Evolutionary conservation across 2,329 filamentous ascomycete genomes (phyloP), one percentile per base, ranked within the genome.

Genomic region (Stagonosporopsis rhizophila): DNA sequence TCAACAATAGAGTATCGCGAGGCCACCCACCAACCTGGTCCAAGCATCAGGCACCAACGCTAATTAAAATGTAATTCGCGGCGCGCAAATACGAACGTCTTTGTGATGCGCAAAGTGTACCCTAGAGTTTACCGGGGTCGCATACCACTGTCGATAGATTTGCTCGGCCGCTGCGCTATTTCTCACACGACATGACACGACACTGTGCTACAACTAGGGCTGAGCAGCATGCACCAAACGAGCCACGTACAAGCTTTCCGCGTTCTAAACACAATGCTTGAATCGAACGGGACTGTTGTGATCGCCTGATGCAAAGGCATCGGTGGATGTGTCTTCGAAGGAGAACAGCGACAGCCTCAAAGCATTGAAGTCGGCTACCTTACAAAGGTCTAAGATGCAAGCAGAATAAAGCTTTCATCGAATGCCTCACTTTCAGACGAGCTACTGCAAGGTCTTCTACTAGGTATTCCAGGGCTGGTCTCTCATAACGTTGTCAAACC

Each of bases 31-130:
- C 51, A 48, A 32, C 23, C 14, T 38, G 44, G 44, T 48, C 51
- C 15, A 48, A 38, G 51, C 51, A 48, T 28, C 38, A 54, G 51
- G 51, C 51, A 54, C 44, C 51, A 37, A 48, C 51, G 39, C 51
- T 54, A 45, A 41, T 19, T 14, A 32, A 4, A 30, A 30, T 12
- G 11, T 4, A 32, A 14, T 14, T 6, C 12, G 12, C 4, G 14
- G 30, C 30, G 14, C 3, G 30, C 30, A 32, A 7, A n/a, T 14
- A 32, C 30, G 15, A 32, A 32, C 12, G 14, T 15, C 14, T 15
- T 15, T 32, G 6, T 32, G 11, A 8, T 15, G 30, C 30, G 12
- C 30, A 14, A 15, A n/a, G 12, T 32, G 30, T 6, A 32, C 15
- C 30, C 12, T 32, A 15, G 12, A 15, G 14, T 4, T 32, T 7